Percentiles rank a stretch among this genome's conserved stretches.
These are phyloP conservation scores for Cichorium intybus DNA, from an alignment of 140 eudicot species.

Conservation along the genomic window DNA sequence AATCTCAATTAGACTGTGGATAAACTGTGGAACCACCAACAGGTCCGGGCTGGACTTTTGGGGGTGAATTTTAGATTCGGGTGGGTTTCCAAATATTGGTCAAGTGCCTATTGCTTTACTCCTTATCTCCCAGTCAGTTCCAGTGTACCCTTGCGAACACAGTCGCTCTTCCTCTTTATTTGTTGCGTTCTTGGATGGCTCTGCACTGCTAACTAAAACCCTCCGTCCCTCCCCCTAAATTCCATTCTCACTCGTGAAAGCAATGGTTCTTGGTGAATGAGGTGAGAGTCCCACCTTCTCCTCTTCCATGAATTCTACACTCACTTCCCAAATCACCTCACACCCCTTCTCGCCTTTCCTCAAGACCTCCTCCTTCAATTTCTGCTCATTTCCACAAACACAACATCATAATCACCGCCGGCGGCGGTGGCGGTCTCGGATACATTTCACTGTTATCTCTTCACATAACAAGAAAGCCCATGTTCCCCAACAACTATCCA, in stretches of 20 bases:
- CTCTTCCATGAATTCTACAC: slow-evolving; percentile 35
- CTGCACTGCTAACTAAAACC: slow-evolving; percentile 18
- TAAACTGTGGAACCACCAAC: too few species aligned
- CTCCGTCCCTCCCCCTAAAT: not conserved
- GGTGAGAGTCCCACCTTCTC: not conserved
- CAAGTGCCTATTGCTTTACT: not conserved
- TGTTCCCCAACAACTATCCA: not conserved
- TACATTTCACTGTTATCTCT: slow-evolving; percentile 17
- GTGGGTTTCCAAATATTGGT: too few species aligned
- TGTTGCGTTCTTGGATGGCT: not conserved
- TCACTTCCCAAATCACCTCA: slow-evolving; percentile 21
- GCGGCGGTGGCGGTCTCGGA: slow-evolving; percentile 19
- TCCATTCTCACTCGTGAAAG: not conserved
- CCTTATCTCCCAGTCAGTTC: slow-evolving; percentile 9
- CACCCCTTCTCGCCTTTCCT: slow-evolving; percentile 20
- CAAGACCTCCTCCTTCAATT: slow-evolving; percentile 30
- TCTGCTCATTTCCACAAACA: slow-evolving; percentile 24
- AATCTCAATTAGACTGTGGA: too few species aligned
- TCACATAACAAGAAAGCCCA: slow-evolving; percentile 6
- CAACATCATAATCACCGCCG: slow-evolving; percentile 15
- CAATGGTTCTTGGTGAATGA: slow-evolving; percentile 8
- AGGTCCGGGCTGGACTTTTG: too few species aligned
- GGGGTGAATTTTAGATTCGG: too few species aligned
- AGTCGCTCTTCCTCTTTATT: not conserved
- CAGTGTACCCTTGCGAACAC: not conserved